Evolutionary conservation across 208 protist genomes (phyloP), one percentile per base, ranked within the genome.

Genomic region (Trypanosoma conorhini): DNA sequence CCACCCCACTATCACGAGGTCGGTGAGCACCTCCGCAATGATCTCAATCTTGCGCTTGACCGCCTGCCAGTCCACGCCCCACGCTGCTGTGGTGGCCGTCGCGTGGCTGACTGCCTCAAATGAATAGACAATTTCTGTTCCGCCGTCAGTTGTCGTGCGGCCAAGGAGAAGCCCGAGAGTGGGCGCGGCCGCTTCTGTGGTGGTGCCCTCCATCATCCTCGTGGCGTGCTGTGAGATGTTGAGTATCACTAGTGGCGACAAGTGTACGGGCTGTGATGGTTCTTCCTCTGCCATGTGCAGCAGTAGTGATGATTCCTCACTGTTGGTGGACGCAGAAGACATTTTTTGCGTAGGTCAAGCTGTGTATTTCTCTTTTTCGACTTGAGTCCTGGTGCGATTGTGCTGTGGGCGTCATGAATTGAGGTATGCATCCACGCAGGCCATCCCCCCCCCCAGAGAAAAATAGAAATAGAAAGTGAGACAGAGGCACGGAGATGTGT

Each of bases 211-310:
- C 46, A 70, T 38, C 57, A 77, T 63, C 3, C 85, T 68, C 3
- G 86, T 94, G 19, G 77, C 73, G 68, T 94, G 86, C 50, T 91
- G 86, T 31, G 77, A 82, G 54, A 92, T 73, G 70, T 78, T 91
- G 15, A 94, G 71, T 30, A 94, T 62, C n/a, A 94, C 86, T 15
- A 89, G 33, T 21, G 89, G 89, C 28, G 89, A 85, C 24, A 94
- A 59, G 35, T 55, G 46, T 12, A 92, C 54, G 10, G 65, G 38
- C 26, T 69, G n/a, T 19, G 33, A 17, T 51, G 78, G 42, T 8
- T 70, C 65, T 5, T 62, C 74, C 19, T 58, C 0, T 15, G 19
- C 17, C 67, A 74, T 70, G 15, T 48, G 71, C 46, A 22, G 62
- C 35, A 48, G 60, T 33, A 48, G 48, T 57, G 33, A 78, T 30